phyloP scores from a whole-genome alignment of 2,329 filamentous ascomycete species.

The Emergomyces africanus region DNA sequence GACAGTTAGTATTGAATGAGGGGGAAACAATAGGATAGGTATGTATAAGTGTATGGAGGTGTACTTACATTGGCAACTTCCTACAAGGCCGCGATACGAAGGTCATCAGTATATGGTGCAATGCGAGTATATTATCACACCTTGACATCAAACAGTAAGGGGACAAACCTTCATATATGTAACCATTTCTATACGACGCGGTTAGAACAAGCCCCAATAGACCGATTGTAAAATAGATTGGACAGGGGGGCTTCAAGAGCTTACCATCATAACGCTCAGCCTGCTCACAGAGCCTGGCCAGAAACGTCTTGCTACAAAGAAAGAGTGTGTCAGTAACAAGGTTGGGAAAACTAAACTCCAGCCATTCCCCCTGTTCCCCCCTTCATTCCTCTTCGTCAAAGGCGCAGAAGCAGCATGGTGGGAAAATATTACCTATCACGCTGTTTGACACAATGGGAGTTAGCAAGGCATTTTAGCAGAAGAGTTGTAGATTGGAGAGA shows the following conservation, averaged over 20 bases:
- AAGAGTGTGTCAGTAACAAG: constrained; percentile 25
- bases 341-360: no score
- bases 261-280: constrained; percentile 97
- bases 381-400: neutral
- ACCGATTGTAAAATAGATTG: neutral
- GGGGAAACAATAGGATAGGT: constrained; percentile 7
- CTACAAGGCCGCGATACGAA: constrained; percentile 28
- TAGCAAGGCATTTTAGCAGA: constrained; percentile 24
- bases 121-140: neutral
- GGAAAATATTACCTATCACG: constrained; percentile 54
- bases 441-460: constrained; percentile 33
- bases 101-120: neutral
- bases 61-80: constrained; percentile 80
- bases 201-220: constrained; percentile 8
- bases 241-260: constrained; percentile 16
- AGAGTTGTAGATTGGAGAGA: constrained; percentile 15
- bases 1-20: constrained; percentile 15
- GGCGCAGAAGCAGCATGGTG: constrained; percentile 11
- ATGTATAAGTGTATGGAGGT: constrained; percentile 5
- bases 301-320: constrained; percentile 87
- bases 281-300: constrained; percentile 99
- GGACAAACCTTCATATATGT: constrained; percentile 83
- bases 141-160: neutral
- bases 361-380: constrained; percentile 5
- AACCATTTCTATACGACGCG: constrained; percentile 64